Evolutionary conservation across 202 grass and related monocot species (phyloP).

Genomic region (Panicum hallii): DNA sequence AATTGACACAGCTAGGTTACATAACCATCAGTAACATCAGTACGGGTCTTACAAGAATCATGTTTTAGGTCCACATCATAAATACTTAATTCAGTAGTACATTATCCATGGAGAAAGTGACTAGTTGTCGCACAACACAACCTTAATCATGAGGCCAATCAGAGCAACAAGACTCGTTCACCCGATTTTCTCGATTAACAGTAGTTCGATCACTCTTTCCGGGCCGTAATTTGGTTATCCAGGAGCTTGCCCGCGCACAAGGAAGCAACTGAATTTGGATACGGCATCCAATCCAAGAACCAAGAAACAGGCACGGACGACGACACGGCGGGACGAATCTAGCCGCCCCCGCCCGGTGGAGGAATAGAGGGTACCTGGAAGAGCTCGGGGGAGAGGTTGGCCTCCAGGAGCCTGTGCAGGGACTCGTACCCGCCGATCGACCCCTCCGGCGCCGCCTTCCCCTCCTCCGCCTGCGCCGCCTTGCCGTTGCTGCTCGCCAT

Average conservation of each 20-base stretch:
- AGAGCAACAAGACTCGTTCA: not conserved
- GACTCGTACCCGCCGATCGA: slow-evolving; percentile 81
- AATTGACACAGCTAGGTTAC: not conserved
- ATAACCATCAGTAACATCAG: not conserved
- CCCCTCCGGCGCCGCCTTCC: slow-evolving; percentile 36
- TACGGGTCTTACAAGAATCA: not conserved
- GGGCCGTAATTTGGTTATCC: not conserved
- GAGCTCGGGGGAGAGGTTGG: slow-evolving; percentile 73
- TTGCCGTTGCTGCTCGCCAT: slow-evolving; percentile 57
- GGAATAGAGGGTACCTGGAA: slow-evolving; percentile 55
- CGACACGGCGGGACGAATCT: not conserved
- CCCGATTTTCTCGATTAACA: not conserved
- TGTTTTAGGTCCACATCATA: not conserved
- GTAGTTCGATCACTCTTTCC: not conserved
- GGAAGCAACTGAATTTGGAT: not conserved
- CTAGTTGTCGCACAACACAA: not conserved
- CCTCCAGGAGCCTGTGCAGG: slow-evolving; percentile 66
- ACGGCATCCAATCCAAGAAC: not conserved
- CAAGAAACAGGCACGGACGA: not conserved
- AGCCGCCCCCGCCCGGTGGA: not conserved
- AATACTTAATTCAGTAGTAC: not conserved
- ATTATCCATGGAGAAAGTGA: not conserved
- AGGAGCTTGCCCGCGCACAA: not conserved
- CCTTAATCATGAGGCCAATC: not conserved
- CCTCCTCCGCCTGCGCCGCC: slow-evolving; percentile 34